Conservation (phyloP, 2,329 filamentous ascomycete genomes). For the Sodiomyces alkalinus region DNA sequence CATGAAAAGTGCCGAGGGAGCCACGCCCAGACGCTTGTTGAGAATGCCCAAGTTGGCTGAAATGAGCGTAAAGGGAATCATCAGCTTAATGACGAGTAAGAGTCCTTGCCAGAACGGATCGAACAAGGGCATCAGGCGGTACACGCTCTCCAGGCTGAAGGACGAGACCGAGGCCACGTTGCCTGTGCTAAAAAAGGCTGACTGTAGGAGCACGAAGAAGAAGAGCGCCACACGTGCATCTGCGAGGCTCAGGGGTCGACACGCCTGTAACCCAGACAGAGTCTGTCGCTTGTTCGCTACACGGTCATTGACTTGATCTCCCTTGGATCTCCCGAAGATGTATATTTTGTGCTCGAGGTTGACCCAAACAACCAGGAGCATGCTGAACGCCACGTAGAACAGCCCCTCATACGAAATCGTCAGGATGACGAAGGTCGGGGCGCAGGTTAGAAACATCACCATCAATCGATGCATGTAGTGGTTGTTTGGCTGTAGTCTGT, state of each 20-base stretch:
- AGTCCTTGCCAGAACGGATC: conserved; percentile 86
- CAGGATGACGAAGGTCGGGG: conserved; percentile 86
- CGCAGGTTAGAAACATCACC: conserved; percentile 82
- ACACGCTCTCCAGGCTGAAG: conserved; percentile 85
- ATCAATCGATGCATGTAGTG: conserved; percentile 84
- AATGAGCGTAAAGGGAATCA: conserved; percentile 86
- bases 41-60: conserved; percentile 90
- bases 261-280: conserved; percentile 12
- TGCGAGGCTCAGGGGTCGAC: conserved; percentile 59
- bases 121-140: conserved; percentile 77
- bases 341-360: conserved; percentile 67
- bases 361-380: conserved; percentile 76
- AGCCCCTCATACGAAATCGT: conserved; percentile 95
- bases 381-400: conserved; percentile 83
- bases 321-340: neutral
- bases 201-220: conserved; percentile 89
- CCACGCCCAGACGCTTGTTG: conserved; percentile 69
- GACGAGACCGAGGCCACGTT: conserved; percentile 90
- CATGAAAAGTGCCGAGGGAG: conserved; percentile 86
- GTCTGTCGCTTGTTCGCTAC: conserved; percentile 1
- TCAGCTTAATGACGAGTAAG: conserved; percentile 72
- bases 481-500: conserved; percentile 63
- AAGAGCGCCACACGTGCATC: conserved; percentile 84
- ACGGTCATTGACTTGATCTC: no score
- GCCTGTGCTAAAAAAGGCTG: conserved; percentile 91